A percentile compares a stretch with the other conserved stretches of the same genome.
Conservation (phyloP, 345 rosid genomes). For the Moricandia moricandioides region DNA sequence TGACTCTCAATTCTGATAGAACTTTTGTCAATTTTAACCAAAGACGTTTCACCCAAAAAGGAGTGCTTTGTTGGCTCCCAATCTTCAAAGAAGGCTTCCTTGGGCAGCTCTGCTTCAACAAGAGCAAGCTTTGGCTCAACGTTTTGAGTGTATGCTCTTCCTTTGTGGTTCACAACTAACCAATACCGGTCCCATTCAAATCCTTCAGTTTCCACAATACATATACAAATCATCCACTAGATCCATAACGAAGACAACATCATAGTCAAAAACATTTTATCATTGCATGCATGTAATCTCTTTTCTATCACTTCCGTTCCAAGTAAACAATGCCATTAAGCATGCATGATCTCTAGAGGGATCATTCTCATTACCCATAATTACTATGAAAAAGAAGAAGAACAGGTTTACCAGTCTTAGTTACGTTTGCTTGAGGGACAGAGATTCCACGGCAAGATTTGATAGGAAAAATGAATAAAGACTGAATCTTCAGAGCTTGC, state of each 20-base stretch:
- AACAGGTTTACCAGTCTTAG: slow-evolving; percentile 55
- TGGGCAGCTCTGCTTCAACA: slow-evolving; percentile 54
- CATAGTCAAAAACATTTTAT: background rate
- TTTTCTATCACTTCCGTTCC: background rate
- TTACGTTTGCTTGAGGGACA: slow-evolving; percentile 60
- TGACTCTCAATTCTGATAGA: background rate
- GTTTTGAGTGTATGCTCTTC: slow-evolving; percentile 83
- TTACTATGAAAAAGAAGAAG: background rate
- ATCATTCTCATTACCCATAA: background rate
- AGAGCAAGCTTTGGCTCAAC: slow-evolving; percentile 85
- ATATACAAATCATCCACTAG: background rate
- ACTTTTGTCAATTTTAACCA: background rate
- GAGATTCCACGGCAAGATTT: slow-evolving; percentile 90
- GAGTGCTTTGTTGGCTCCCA: slow-evolving; percentile 68
- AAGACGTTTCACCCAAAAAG: slow-evolving; percentile 48
- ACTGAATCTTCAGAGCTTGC: slow-evolving; percentile 37
- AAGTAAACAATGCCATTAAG: background rate
- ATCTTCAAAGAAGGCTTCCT: slow-evolving; percentile 59
- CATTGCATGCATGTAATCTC: background rate
- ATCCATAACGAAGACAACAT: background rate
- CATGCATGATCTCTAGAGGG: background rate
- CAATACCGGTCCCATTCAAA: slow-evolving; percentile 89
- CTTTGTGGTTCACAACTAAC: slow-evolving; percentile 67
- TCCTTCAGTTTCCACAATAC: slow-evolving; percentile 40
- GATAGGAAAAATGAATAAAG: slow-evolving; percentile 68